A percentile compares a stretch with the other conserved stretches of the same genome.
Conservation (phyloP, 805 yeast species). For the Nakazawaea ambrosiae region DNA sequence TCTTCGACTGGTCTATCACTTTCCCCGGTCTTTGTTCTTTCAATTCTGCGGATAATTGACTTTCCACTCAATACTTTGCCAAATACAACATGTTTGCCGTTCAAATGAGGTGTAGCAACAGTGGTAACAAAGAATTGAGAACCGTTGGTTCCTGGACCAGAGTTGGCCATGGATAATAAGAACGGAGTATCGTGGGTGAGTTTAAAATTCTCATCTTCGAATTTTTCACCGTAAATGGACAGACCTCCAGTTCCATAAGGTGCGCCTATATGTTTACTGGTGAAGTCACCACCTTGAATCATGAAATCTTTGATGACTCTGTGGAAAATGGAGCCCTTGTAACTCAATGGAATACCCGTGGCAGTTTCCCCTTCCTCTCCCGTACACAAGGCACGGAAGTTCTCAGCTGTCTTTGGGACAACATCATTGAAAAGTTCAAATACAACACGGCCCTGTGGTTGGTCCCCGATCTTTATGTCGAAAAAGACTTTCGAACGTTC, state of each 20-base stretch:
- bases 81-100: constrained; percentile 94
- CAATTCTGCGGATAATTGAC: constrained; percentile 71
- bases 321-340: constrained; percentile 87
- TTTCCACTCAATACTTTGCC: constrained; percentile 85
- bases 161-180: constrained; percentile 92
- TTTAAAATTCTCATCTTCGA: constrained; percentile 84
- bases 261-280: constrained; percentile 35
- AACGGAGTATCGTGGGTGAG: constrained; percentile 77
- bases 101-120: constrained; percentile 87
- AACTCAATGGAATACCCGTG: constrained; percentile 60
- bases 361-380: constrained; percentile 72
- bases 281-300: constrained; percentile 95
- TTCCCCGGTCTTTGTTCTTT: constrained; percentile 55
- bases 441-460: constrained; percentile 65
- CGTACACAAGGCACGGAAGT: constrained; percentile 82
- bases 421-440: constrained; percentile 67
- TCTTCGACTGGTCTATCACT: constrained; percentile 67
- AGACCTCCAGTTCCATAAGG: constrained; percentile 67
- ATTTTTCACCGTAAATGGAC: constrained; percentile 76
- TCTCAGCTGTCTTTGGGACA: constrained; percentile 86
- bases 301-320: constrained; percentile 83
- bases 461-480: constrained; percentile 71
- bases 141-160: constrained; percentile 94
- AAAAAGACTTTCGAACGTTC: constrained; percentile 55
- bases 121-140: constrained; percentile 95